phyloP scores from a whole-genome alignment of 208 protist genomes.

The Leishmania arabica region DNA sequence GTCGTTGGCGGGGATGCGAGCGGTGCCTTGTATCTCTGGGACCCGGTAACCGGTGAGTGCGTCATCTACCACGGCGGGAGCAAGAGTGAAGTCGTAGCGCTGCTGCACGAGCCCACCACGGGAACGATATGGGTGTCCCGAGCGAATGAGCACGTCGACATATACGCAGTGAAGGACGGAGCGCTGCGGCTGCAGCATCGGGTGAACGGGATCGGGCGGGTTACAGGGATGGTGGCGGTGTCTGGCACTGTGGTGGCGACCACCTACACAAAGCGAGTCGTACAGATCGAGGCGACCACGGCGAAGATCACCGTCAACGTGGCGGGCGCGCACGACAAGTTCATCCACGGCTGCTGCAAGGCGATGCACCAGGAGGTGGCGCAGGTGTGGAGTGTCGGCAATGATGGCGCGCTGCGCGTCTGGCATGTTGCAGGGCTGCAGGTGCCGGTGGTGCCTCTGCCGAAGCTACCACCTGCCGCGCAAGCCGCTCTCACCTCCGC shows the following conservation, averaged over 20 bases:
- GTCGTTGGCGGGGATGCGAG: constrained; percentile 56
- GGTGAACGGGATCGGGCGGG: constrained; percentile 35
- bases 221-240: constrained; percentile 61
- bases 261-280: constrained; percentile 47
- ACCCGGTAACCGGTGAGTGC: constrained; percentile 34
- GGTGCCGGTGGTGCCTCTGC: constrained; percentile 34
- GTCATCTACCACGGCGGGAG: constrained; percentile 40
- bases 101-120: constrained; percentile 61
- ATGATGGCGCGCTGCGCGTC: constrained; percentile 40
- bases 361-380: constrained; percentile 50
- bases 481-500: constrained; percentile 36
- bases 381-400: constrained; percentile 68
- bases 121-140: constrained; percentile 68
- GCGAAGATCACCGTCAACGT: constrained; percentile 26
- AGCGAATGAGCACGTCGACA: constrained; percentile 58
- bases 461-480: constrained; percentile 21
- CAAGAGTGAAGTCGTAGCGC: constrained; percentile 39
- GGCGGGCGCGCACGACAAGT: constrained; percentile 37
- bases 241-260: constrained; percentile 65
- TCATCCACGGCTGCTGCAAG: constrained; percentile 53
- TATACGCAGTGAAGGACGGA: constrained; percentile 41
- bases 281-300: constrained; percentile 48
- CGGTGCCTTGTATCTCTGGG: constrained; percentile 65
- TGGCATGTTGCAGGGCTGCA: constrained; percentile 52
- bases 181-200: constrained; percentile 23